phyloP scores from a whole-genome alignment of 805 yeast genomes.

The Dipodascus geniculatus region DNA sequence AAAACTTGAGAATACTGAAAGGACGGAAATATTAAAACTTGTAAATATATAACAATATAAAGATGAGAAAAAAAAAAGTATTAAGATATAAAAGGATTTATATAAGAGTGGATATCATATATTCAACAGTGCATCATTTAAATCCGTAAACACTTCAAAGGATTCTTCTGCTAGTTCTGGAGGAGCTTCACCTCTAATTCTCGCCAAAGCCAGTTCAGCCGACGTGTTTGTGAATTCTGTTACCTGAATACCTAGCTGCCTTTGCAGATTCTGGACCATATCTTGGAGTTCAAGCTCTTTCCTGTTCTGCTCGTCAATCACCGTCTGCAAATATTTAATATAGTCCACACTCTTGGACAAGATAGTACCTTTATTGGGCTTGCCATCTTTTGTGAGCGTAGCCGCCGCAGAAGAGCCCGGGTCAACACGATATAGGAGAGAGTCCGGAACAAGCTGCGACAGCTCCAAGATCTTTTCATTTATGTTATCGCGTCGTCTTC shows the following conservation, averaged over 20 bases:
- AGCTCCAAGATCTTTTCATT: conserved; percentile 80
- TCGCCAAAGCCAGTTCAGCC: conserved; percentile 66
- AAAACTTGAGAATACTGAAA: not conserved
- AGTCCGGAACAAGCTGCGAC: conserved; percentile 65
- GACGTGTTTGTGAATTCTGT: conserved; percentile 49
- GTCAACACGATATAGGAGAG: conserved; percentile 11
- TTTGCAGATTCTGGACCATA: conserved; percentile 43
- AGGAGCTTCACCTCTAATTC: conserved; percentile 38
- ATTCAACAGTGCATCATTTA: not conserved
- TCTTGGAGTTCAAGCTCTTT: conserved; percentile 64
- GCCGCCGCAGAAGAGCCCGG: conserved; percentile 10
- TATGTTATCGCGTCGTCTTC: conserved; percentile 82
- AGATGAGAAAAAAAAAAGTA: no score
- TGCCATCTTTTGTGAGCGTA: conserved; percentile 36
- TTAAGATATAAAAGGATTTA: not conserved
- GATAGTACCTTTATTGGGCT: conserved; percentile 75
- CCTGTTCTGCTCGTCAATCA: conserved; percentile 68
- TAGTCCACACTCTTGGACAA: conserved; percentile 72
- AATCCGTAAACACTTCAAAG: not conserved
- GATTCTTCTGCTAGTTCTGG: not conserved
- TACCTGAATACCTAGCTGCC: conserved; percentile 31
- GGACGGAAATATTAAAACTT: not conserved
- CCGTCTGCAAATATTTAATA: conserved; percentile 43
- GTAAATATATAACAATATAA: not conserved
- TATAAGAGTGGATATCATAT: not conserved